Conservation (phyloP, 2,329 filamentous ascomycete species). For the Exutisphaerella laricina region DNA sequence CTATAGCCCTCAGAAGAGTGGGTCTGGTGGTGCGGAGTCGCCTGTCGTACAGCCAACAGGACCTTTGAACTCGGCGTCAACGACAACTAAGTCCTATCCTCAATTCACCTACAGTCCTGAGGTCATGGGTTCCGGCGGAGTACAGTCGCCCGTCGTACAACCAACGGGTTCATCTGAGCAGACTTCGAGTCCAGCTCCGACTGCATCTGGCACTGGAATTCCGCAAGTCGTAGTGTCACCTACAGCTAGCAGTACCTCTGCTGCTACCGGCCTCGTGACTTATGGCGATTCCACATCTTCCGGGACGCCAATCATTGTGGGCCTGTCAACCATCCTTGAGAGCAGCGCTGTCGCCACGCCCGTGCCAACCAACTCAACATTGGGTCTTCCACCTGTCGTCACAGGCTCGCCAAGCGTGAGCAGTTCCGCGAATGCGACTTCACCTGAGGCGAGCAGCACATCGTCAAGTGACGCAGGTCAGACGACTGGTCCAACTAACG, state of each 20-base stretch:
- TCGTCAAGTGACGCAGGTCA: neutral
- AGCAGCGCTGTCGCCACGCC: slow-evolving; percentile 11
- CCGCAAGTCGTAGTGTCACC: slow-evolving; percentile 7
- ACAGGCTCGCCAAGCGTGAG: neutral
- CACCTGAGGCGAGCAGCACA: slow-evolving; percentile 2
- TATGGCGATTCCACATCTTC: no score
- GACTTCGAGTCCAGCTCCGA: no score
- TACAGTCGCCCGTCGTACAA: neutral
- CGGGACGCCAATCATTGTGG: slow-evolving; percentile 29
- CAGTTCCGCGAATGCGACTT: neutral
- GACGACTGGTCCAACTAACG: neutral
- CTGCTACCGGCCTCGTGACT: no score
- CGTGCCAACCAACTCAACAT: no score
- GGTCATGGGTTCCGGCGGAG: neutral
- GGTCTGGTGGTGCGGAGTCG: no score
- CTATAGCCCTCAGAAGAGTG: no score
- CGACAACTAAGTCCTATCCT: no score
- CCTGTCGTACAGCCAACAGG: no score
- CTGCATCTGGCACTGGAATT: slow-evolving; percentile 7
- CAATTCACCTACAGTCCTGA: neutral
- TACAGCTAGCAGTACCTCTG: slow-evolving; percentile 1
- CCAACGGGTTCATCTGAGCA: neutral
- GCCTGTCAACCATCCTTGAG: slow-evolving; percentile 30
- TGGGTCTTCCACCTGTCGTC: no score
- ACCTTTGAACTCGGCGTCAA: no score